Conservation (phyloP, 2,329 filamentous ascomycete species). For the Thielaviopsis populi region DNA sequence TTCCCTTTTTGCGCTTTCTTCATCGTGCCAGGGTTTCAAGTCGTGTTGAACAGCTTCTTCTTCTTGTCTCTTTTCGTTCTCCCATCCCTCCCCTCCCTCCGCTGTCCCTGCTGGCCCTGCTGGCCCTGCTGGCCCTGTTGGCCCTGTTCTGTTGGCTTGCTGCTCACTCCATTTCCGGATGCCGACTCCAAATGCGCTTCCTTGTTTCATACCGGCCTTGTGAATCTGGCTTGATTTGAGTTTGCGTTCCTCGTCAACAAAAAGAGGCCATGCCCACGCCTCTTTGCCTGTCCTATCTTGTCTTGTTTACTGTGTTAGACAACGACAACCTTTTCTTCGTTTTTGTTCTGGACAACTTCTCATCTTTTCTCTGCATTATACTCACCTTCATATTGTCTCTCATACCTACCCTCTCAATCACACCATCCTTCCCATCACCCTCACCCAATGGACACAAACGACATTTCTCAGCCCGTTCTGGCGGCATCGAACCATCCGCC, state of each 20-base stretch:
- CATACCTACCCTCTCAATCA: background rate
- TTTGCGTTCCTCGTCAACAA: background rate
- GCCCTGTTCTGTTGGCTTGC: background rate
- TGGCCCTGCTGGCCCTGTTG: background rate
- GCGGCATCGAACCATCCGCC: background rate
- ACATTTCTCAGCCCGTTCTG: background rate
- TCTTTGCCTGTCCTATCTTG: background rate
- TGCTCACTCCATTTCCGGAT: background rate
- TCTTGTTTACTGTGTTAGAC: background rate
- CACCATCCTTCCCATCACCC: background rate
- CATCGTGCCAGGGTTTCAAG: background rate
- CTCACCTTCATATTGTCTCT: background rate
- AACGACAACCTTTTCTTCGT: background rate
- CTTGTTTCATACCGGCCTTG: conserved; percentile 1
- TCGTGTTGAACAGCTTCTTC: background rate
- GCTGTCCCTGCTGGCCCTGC: background rate
- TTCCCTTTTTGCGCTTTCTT: background rate
- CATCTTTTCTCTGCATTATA: background rate
- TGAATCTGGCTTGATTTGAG: background rate
- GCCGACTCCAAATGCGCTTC: background rate
- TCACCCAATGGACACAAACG: conserved; percentile 4
- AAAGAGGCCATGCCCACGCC: background rate
- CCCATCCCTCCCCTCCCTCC: background rate
- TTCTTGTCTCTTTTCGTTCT: background rate
- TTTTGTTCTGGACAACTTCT: background rate